Conservation (phyloP, 2,329 filamentous ascomycete species). For the Penicillium digitatum region DNA sequence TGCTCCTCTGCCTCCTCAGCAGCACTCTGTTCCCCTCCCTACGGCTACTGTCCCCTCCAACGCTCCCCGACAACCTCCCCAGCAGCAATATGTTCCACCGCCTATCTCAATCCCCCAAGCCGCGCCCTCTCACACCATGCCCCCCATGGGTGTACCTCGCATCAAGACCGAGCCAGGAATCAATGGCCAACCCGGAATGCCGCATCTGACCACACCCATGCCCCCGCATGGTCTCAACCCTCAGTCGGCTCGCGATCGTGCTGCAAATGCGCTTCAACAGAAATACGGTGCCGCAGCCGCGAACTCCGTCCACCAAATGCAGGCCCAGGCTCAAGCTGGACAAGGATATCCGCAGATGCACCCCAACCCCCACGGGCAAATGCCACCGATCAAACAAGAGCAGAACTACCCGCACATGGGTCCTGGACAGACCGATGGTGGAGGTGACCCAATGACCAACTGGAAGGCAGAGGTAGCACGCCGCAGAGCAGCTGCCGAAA, state of each 20-base stretch:
- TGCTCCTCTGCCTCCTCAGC: conserved; percentile 54
- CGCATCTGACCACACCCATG: conserved; percentile 36
- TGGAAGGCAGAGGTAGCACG: conserved; percentile 47
- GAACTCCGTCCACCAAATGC: conserved; percentile 44
- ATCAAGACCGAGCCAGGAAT: conserved; percentile 54
- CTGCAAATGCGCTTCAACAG: conserved; percentile 50
- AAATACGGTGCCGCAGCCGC: conserved; percentile 43
- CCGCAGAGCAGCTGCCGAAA: conserved; percentile 41
- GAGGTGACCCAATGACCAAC: conserved; percentile 53
- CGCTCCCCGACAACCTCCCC: conserved; percentile 37
- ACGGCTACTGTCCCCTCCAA: conserved; percentile 44
- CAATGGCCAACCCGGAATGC: conserved; percentile 34
- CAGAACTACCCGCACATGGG: conserved; percentile 41
- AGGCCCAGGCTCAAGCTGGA: conserved; percentile 40
- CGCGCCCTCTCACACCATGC: conserved; percentile 26
- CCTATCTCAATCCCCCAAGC: conserved; percentile 34
- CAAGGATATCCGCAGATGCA: conserved; percentile 35
- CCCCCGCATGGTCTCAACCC: conserved; percentile 37
- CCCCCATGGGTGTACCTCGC: conserved; percentile 36
- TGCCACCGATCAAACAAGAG: conserved; percentile 43
- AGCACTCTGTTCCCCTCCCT: conserved; percentile 37
- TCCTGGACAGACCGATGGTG: conserved; percentile 71
- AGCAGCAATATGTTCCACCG: conserved; percentile 36
- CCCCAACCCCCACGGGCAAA: conserved; percentile 31
- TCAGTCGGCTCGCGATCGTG: conserved; percentile 53